Base-by-base conservation (phyloP, 2,329 filamentous ascomycete genomes). In the Aspergillus vadensis region DNA sequence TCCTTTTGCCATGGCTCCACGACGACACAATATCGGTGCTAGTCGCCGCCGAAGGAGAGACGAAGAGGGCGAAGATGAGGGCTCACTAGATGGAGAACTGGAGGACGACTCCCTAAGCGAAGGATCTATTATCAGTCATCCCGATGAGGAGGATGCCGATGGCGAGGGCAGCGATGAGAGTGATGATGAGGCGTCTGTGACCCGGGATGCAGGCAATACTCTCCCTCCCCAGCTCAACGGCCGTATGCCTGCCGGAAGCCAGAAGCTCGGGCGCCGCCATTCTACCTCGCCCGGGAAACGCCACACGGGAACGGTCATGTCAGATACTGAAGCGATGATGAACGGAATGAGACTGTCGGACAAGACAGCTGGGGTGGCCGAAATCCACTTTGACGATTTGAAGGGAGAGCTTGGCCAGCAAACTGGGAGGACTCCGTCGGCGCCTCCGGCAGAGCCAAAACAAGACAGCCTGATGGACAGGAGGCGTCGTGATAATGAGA, bases 401-500 rank as follows among this genome's bases (percentile, higher is more conserved):
- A 68, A 69, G 53, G 69, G 75, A 62, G 62, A 73, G 57, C 60
- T 62, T 43, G 62, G 63, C 55, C 63, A 67, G 30, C 65, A 69
- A 21, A 68, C 70, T 23, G 74, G 72, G 36, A 69, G 76, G 56
- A 76, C 78, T 21, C 77, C 78, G 39, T 77, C 77, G 12, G 77
- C 76, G 21, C 74, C 74, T 32, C 71, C 74, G 50, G 70, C 68
- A 25, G 74, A 75, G 50, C 68, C 70, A 38, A 73, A 71, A 53
- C 80, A 83, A 65, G 87, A 88, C 70, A 83, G 85, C 36, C 80
- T 86, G 60, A 84, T 85, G 56, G 90, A 95, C 64, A 84, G 87
- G 66, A 88, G 91, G 75, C 87, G 91, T 65, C 88, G 90, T 67
- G 93, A 97, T 72, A 91, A 96, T 70, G 92, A 97, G 65, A 91